These are phyloP conservation scores for Monosporascus cannonballus DNA, from an alignment of 2,329 filamentous ascomycete genomes.

Conservation along the genomic window DNA sequence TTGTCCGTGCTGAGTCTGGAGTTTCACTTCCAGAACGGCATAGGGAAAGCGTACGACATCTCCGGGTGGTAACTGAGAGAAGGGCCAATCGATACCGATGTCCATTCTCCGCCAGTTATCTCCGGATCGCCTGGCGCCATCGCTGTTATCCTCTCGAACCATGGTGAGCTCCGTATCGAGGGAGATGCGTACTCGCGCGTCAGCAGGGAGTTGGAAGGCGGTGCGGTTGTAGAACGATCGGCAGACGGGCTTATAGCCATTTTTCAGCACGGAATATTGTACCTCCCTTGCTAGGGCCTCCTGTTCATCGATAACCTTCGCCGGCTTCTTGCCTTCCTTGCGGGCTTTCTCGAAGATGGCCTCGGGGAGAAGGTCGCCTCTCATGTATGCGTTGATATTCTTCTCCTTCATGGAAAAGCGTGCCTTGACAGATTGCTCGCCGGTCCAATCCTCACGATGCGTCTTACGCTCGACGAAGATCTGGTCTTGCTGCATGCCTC, in stretches of 20 bases:
- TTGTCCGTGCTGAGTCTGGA: constrained; percentile 92
- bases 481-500: constrained; percentile 89
- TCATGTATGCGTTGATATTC: constrained; percentile 87
- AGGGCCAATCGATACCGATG: constrained; percentile 94
- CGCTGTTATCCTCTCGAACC: constrained; percentile 90
- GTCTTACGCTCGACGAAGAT: constrained; percentile 98
- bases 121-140: constrained; percentile 68
- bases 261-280: constrained; percentile 86
- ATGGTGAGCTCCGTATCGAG: constrained; percentile 95
- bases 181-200: constrained; percentile 92
- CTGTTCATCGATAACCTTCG: constrained; percentile 85
- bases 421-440: constrained; percentile 97
- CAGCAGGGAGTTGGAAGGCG: constrained; percentile 93
- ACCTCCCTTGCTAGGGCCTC: constrained; percentile 87
- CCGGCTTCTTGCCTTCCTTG: constrained; percentile 88
- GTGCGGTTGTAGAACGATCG: constrained; percentile 98
- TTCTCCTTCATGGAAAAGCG: constrained; percentile 95
- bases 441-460: constrained; percentile 97
- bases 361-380: constrained; percentile 75
- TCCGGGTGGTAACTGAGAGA: constrained; percentile 76
- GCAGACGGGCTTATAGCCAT: constrained; percentile 82
- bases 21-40: constrained; percentile 91
- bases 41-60: constrained; percentile 93
- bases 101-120: constrained; percentile 96
- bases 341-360: constrained; percentile 95